A percentile compares a stretch with the other conserved stretches of the same genome.
These are phyloP conservation scores for Herpetomonas tarakana DNA, from an alignment of 208 protist species.

Conservation along the genomic window DNA sequence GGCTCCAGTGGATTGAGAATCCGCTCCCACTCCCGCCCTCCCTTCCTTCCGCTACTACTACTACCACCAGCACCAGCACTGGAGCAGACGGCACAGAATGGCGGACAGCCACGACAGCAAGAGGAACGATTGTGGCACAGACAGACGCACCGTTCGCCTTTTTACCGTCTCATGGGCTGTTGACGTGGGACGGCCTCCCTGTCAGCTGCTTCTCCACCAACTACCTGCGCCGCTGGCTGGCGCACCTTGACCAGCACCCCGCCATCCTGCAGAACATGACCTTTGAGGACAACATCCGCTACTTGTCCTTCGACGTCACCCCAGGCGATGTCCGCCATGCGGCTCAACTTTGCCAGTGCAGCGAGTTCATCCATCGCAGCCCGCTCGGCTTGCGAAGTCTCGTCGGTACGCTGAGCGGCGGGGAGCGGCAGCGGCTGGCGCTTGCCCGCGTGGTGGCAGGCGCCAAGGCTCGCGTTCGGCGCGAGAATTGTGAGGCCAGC, in stretches of 20 bases:
- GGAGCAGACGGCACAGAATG: neutral
- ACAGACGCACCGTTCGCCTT: neutral
- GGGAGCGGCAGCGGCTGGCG: slow-evolving; percentile 92
- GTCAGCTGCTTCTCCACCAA: slow-evolving; percentile 40
- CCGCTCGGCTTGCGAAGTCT: slow-evolving; percentile 31
- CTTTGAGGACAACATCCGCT: slow-evolving; percentile 48
- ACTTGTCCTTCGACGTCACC: slow-evolving; percentile 21
- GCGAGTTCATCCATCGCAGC: slow-evolving; percentile 34
- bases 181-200: slow-evolving; percentile 52
- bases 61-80: neutral
- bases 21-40: slow-evolving; percentile 15
- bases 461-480: slow-evolving; percentile 29
- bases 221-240: slow-evolving; percentile 51
- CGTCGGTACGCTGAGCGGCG: slow-evolving; percentile 67
- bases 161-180: slow-evolving; percentile 8
- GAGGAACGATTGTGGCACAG: neutral
- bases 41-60: neutral
- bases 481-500: slow-evolving; percentile 8
- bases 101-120: neutral
- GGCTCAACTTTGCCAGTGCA: slow-evolving; percentile 37
- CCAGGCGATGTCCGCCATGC: slow-evolving; percentile 33
- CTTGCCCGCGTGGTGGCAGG: slow-evolving; percentile 78
- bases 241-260: slow-evolving; percentile 47
- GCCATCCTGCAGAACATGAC: slow-evolving; percentile 24
- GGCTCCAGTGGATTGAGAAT: slow-evolving; percentile 25